Evolutionary conservation across 2,329 filamentous ascomycete genomes (phyloP).

Genomic region (Calcarisporium arbuscula): DNA sequence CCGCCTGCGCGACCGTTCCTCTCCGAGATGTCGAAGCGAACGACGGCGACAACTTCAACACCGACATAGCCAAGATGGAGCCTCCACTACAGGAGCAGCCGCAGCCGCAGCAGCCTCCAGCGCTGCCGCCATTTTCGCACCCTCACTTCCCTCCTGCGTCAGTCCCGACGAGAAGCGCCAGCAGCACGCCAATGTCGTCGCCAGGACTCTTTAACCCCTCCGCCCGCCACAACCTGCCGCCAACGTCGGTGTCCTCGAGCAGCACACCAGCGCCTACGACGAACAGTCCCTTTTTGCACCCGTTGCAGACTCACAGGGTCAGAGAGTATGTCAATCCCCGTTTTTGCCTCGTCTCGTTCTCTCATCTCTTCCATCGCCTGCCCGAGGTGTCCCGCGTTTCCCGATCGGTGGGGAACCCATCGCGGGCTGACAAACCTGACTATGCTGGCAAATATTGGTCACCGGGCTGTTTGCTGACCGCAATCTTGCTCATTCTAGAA

Average conservation of each 20-base stretch:
- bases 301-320: slow-evolving; percentile 65
- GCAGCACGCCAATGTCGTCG: slow-evolving; percentile 54
- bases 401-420: too few relatives aligned
- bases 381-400: too few relatives aligned
- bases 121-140: slow-evolving; percentile 17
- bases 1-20: too few relatives aligned
- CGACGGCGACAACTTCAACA: too few relatives aligned
- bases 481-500: slow-evolving; percentile 32
- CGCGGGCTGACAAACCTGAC: too few relatives aligned
- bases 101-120: slow-evolving; percentile 7
- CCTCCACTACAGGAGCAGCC: slow-evolving; percentile 2
- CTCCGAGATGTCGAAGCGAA: too few relatives aligned
- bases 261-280: slow-evolving; percentile 43
- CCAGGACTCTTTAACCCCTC: slow-evolving; percentile 55
- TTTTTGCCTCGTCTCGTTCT: too few relatives aligned
- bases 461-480: too few relatives aligned
- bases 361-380: too few relatives aligned
- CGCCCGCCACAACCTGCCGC: slow-evolving; percentile 28
- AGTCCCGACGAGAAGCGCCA: slow-evolving; percentile 41
- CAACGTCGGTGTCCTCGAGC: slow-evolving; percentile 44
- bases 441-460: too few relatives aligned
- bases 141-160: slow-evolving; percentile 29
- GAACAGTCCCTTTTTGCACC: slow-evolving; percentile 60
- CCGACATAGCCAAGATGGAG: too few relatives aligned
- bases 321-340: slow-evolving; percentile 70